A percentile compares a stretch with the other conserved stretches of the same genome.
Evolutionary conservation across 352 stramenopile species (phyloP).

Genomic region (Pythium dissotocum): DNA sequence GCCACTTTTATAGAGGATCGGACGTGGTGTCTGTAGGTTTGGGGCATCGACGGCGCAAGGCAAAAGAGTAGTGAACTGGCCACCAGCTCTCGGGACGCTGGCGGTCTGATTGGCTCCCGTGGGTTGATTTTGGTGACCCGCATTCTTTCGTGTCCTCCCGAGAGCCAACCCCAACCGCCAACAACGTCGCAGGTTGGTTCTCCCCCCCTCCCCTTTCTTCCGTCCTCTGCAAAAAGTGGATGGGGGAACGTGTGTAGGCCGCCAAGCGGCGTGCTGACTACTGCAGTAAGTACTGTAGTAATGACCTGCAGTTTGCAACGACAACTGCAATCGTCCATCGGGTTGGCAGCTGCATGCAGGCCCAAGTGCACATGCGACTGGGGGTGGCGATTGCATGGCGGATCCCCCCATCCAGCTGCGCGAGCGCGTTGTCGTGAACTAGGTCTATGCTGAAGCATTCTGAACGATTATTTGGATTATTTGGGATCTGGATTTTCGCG

Average conservation of each 20-base stretch:
- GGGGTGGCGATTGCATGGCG: not conserved
- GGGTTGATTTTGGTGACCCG: slow-evolving; percentile 16
- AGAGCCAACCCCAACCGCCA: not conserved
- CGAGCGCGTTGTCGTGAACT: slow-evolving; percentile 2
- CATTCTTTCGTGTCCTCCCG: not conserved
- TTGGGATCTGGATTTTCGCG: not conserved
- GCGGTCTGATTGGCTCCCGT: not conserved
- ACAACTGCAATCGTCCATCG: not conserved
- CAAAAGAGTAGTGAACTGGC: slow-evolving; percentile 23
- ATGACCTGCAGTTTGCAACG: not conserved
- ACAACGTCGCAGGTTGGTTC: not conserved
- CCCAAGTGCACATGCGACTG: not conserved
- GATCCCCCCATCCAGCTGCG: slow-evolving; percentile 1
- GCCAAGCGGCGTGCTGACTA: slow-evolving; percentile 3
- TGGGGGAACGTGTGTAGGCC: not conserved
- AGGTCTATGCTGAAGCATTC: slow-evolving; percentile 1
- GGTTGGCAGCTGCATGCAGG: not conserved
- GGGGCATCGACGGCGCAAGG: not conserved
- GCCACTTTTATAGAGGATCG: slow-evolving; percentile 5
- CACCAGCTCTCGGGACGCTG: slow-evolving; percentile 17
- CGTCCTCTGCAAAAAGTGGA: slow-evolving; percentile 1
- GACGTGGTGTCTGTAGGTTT: slow-evolving; percentile 9
- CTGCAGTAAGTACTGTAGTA: not conserved
- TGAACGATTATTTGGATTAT: not conserved
- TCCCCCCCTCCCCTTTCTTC: not conserved